Base-by-base conservation (phyloP, 257 asterid genomes). In the Solanum okadae region DNA sequence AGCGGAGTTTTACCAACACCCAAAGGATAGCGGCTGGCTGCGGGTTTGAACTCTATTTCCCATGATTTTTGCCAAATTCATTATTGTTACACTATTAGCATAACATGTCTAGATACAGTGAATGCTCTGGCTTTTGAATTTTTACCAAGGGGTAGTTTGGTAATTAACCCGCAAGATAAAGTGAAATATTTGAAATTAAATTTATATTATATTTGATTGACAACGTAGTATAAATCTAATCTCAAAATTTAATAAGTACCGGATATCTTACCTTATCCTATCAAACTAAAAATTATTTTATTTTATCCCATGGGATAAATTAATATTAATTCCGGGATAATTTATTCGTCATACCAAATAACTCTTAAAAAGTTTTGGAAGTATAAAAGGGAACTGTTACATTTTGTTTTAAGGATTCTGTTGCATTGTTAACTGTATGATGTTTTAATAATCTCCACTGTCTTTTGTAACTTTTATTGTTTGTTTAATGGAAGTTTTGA, bases 1-100 rank as follows among this genome's bases (percentile, higher is more conserved):
- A 15, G 3, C 4, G 9, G 3, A 0, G 20, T 46, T 46, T 46
- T 46, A 46, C 8, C 6, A 5, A 3, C 56, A 46, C 0, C 3
- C 59, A 14, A 46, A 13, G 2, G 7, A 52, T 2, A 52, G 23
- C 4, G 0, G 0, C 4, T 11, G 4, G 3, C 3, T 40, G 13
- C 23, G 10, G 10, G 0, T 52, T 33, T 72, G 0, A 72, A 72
- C 27, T 33, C 44, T 33, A 4, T 34, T 72, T 72, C 27, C 79
- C 44, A 33, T 72, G 44, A 1, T 8, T 33, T 72, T 9, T 4
- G 44, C 44, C 23, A 18, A 33, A 2, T 72, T 33, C 81, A 33
- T 33, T 18, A 27, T 2, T 78, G 37, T 13, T 40, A 42, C 61
- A 40, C 84, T 77, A 77, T 23, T 4, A 38, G 4, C n/a, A 40